These are phyloP conservation scores for Penicillium goetzii DNA, from an alignment of 495 filamentous ascomycete genomes.

Conservation along the genomic window DNA sequence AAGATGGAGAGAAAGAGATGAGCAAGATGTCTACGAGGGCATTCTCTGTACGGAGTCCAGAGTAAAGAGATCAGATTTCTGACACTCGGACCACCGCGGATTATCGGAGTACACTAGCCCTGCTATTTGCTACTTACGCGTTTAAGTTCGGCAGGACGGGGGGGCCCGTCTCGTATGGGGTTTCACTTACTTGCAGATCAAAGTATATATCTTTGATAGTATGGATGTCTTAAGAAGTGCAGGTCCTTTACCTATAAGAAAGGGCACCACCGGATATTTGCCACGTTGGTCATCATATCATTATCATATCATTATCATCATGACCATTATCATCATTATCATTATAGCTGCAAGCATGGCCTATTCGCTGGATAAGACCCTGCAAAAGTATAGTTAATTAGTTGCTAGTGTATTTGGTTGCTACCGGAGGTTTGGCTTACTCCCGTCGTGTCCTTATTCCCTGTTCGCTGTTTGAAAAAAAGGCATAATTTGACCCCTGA, in stretches of 20 bases:
- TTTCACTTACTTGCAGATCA: not conserved
- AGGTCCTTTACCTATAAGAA: too few relatives aligned
- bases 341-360: not conserved
- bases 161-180: not conserved
- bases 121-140: not conserved
- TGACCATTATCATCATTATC: not conserved
- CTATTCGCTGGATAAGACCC: not conserved
- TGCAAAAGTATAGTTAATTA: not conserved
- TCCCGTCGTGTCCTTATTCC: not conserved
- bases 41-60: too few relatives aligned
- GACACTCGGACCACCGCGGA: not conserved
- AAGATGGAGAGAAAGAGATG: not conserved
- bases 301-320: too few relatives aligned
- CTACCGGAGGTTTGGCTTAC: not conserved
- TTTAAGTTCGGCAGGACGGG: not conserved
- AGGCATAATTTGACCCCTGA: slow-evolving; percentile 23
- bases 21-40: not conserved
- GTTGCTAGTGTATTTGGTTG: not conserved
- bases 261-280: too few relatives aligned
- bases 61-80: not conserved
- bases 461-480: slow-evolving; percentile 8
- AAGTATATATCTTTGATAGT: not conserved
- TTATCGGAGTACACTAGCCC: too few relatives aligned
- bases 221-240: too few relatives aligned
- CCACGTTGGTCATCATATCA: too few relatives aligned